Conservation (phyloP, 106 monocot species). For the Alisma plantagoaquatica region DNA sequence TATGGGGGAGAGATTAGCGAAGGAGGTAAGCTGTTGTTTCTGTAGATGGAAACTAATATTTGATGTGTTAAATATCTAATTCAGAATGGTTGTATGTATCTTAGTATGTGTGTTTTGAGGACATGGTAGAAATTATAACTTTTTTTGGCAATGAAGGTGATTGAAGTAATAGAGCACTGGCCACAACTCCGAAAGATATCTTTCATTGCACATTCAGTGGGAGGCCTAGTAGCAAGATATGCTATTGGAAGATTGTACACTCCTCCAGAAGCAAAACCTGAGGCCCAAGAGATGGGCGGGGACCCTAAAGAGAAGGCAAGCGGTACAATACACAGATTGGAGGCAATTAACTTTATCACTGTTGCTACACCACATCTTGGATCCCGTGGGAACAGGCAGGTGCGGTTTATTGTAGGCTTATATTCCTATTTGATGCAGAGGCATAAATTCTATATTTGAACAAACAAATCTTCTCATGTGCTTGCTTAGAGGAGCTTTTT, state of each 20-base stretch:
- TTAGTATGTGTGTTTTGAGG: no score
- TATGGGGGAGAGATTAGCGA: conserved; percentile 91
- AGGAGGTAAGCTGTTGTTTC: conserved; percentile 82
- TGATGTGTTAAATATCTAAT: no score
- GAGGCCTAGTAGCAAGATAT: conserved; percentile 96
- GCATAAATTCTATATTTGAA: no score
- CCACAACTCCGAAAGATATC: conserved; percentile 65
- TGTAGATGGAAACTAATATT: no score
- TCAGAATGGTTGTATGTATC: no score
- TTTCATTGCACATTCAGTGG: conserved; percentile 88
- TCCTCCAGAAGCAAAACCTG: conserved; percentile 21
- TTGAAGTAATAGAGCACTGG: conserved; percentile 43
- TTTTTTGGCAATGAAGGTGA: no score
- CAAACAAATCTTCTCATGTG: no score
- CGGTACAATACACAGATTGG: conserved; percentile 73
- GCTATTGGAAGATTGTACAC: conserved; percentile 51
- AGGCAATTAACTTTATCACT: conserved; percentile 95
- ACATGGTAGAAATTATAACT: no score
- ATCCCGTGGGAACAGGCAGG: conserved; percentile 95
- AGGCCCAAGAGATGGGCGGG: conserved; percentile 7
- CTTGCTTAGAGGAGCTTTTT: no score
- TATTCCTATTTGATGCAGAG: no score
- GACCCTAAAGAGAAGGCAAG: conserved; percentile 10
- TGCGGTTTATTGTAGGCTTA: no score
- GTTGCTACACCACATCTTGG: conserved; percentile 98